phyloP scores from a whole-genome alignment of 2,329 filamentous ascomycete genomes.

The Ophiosphaerella korrae region DNA sequence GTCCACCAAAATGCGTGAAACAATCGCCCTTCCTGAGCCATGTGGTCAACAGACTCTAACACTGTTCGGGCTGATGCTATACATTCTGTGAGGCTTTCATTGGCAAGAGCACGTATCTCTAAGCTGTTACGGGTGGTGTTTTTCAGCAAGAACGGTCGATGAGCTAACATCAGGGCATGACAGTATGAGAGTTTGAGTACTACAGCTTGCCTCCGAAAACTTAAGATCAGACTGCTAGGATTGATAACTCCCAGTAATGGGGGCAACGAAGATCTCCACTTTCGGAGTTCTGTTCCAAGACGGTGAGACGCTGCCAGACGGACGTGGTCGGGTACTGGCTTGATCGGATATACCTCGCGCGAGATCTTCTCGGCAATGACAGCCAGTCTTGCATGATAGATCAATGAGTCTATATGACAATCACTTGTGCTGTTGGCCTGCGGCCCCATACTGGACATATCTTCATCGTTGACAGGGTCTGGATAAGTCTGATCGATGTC shows the following conservation, averaged over 20 bases:
- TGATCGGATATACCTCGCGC: conserved; percentile 41
- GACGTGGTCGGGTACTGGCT: conserved; percentile 39
- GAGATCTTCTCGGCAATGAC: conserved; percentile 40
- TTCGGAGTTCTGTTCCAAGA: conserved; percentile 45
- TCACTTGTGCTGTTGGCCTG: conserved; percentile 41
- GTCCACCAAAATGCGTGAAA: conserved; percentile 57
- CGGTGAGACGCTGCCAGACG: conserved; percentile 48
- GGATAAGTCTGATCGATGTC: conserved; percentile 67
- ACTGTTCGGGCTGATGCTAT: conserved; percentile 51
- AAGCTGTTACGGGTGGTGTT: conserved; percentile 18
- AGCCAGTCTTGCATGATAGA: conserved; percentile 53
- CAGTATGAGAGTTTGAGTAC: conserved; percentile 40
- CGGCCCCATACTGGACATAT: conserved; percentile 56
- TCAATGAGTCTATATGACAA: conserved; percentile 57
- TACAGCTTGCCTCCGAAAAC: conserved; percentile 46
- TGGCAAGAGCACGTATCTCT: conserved; percentile 36
- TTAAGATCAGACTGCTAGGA: conserved; percentile 54
- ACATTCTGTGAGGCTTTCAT: conserved; percentile 50
- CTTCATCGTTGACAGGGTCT: conserved; percentile 60
- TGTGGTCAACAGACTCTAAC: conserved; percentile 42
- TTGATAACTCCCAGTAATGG: conserved; percentile 52
- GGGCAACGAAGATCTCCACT: conserved; percentile 46
- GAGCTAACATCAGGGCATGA: conserved; percentile 43
- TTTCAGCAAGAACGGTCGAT: conserved; percentile 40
- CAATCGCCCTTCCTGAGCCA: conserved; percentile 44